A percentile compares a stretch with the other conserved stretches of the same genome.
Evolutionary conservation across 306 rosid genomes (phyloP).

Genomic region (Vigna hirtella): DNA sequence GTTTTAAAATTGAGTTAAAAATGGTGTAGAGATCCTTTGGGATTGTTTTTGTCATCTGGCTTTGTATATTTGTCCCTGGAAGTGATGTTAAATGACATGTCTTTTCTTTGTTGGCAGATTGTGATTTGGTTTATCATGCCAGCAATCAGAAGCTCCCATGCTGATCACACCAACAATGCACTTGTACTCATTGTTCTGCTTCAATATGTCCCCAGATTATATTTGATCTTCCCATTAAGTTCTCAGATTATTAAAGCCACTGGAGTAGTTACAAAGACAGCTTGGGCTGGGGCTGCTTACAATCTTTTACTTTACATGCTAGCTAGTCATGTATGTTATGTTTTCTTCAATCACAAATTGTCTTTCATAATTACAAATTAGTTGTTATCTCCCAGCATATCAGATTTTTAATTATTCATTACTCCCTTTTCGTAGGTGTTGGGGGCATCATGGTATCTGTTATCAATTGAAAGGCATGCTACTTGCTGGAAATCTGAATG

Average conservation of each 20-base stretch:
- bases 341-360: conserved; percentile 25
- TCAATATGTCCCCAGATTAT: conserved; percentile 85
- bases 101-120: conserved; percentile 62
- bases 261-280: conserved; percentile 88
- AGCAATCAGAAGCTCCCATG: conserved; percentile 75
- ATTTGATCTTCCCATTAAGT: conserved; percentile 85
- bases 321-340: conserved; percentile 86
- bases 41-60: neutral
- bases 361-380: neutral
- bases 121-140: conserved; percentile 92
- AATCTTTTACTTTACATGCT: conserved; percentile 91
- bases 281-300: conserved; percentile 99
- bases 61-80: conserved; percentile 6
- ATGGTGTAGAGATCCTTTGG: neutral
- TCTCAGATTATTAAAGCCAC: conserved; percentile 90
- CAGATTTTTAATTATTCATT: conserved; percentile 20
- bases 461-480: conserved; percentile 79
- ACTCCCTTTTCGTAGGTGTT: conserved; percentile 57
- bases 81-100: conserved; percentile 37
- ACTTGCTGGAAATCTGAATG: conserved; percentile 86
- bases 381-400: conserved; percentile 12
- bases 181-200: conserved; percentile 82
- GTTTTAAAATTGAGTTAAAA: too few species aligned
- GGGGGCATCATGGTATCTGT: conserved; percentile 93
- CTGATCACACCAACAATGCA: conserved; percentile 78